Percentiles rank a stretch among this genome's conserved stretches.
Conservation (phyloP, 768 basidiomycete genomes). For the Mycena filopes region DNA sequence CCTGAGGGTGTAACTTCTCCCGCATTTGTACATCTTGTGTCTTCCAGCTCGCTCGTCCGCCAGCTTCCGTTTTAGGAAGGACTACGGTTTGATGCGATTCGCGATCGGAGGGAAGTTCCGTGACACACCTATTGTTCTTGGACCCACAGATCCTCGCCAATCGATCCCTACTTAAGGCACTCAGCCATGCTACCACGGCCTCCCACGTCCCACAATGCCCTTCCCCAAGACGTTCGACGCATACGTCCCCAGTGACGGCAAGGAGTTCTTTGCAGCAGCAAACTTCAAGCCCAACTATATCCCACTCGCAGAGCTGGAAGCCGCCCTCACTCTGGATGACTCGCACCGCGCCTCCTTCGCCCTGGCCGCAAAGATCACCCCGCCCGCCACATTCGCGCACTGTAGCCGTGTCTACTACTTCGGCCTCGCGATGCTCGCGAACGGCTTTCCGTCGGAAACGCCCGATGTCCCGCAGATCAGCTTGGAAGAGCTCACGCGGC, state of each 20-base stretch:
- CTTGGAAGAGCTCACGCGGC: constrained; percentile 2
- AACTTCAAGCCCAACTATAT: constrained; percentile 20
- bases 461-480: constrained; percentile 16
- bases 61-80: no score
- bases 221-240: constrained; percentile 20
- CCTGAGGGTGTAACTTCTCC: no score
- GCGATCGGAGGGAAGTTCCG: no score
- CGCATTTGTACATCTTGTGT: no score
- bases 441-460: constrained; percentile 18
- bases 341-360: constrained; percentile 14
- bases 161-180: no score
- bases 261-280: constrained; percentile 15
- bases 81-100: no score
- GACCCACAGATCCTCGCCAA: no score
- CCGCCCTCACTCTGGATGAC: constrained; percentile 6
- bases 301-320: constrained; percentile 6
- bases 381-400: constrained; percentile 15
- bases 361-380: constrained; percentile 13
- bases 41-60: no score
- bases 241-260: constrained; percentile 21
- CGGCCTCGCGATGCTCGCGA: constrained; percentile 13
- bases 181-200: no score
- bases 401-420: constrained; percentile 24
- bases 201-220: constrained; percentile 19
- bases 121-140: no score